Evolutionary conservation across 140 eudicot genomes (phyloP), one percentile per base, ranked within the genome.

Genomic region (Ambrosia hybrid): DNA sequence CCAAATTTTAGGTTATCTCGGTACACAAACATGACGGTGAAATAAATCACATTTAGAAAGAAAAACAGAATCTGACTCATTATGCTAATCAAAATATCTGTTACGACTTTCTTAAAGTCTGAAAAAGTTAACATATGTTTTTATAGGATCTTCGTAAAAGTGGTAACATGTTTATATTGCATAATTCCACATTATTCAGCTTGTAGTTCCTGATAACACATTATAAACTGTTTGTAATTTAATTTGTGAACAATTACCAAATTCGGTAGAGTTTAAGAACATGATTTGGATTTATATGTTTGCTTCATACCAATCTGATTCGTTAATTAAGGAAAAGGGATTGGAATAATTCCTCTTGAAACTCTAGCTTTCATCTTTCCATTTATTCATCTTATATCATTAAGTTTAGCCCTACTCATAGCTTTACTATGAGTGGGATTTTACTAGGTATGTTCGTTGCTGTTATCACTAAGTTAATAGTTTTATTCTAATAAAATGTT

Each of bases 351-450:
- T 53, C 33, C 6, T 72, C 2, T 11, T 12, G 13, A 26, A 1
- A 14, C 43, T 61, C n/a, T 9, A 61, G 62, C 38, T 73, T 71
- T 49, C 57, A 62, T 51, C 12, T 73, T 36, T 73, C 33, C 45
- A 17, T 51, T 16, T 51, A 51, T 51, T 33, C 52, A 41, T 38
- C 15, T 21, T 21, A 21, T 21, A 21, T 21, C 26, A 21, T 1
- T 21, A 21, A 21, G 26, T 21, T 21, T 21, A 21, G 26, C 26
- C 26, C 26, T 21, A 21, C 26, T 21, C 26, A 21, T 21, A 21
- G 26, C 26, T 21, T 21, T 21, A 21, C 26, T 21, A 21, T 21
- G 26, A 21, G 21, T 74, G 34, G 16, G 34, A 30, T 30, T 30
- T 30, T 30, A 30, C 34, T 30, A 2, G 34, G 34, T 30, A 30